phyloP scores from a whole-genome alignment of 2,329 filamentous ascomycete genomes.

The Truncatella angustata region DNA sequence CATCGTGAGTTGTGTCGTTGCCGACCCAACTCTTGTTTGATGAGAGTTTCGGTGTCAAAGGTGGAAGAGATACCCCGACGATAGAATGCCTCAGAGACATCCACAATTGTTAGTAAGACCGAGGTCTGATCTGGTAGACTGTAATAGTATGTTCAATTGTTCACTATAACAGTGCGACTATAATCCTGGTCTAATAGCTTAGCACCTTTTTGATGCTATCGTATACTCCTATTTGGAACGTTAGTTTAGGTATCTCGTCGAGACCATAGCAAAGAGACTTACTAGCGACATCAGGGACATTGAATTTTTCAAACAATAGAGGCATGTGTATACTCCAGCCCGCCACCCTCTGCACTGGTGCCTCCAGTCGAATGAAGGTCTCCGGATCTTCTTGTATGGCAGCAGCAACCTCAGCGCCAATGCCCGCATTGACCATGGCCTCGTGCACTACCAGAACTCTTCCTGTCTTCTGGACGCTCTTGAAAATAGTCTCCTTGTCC shows the following conservation, averaged over 20 bases:
- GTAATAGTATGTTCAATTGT: neutral
- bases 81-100: too few species aligned
- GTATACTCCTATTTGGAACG: slow-evolving; percentile 57
- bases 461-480: slow-evolving; percentile 85
- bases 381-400: slow-evolving; percentile 75
- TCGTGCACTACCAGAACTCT: slow-evolving; percentile 87
- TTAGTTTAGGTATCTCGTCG: neutral
- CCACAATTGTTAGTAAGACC: too few species aligned
- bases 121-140: too few species aligned
- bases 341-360: slow-evolving; percentile 79
- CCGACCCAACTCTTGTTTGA: too few species aligned
- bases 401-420: slow-evolving; percentile 86
- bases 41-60: too few species aligned
- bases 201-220: slow-evolving; percentile 67
- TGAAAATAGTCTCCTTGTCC: slow-evolving; percentile 78
- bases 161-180: neutral
- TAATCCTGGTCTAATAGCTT: slow-evolving; percentile 52
- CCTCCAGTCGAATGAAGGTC: slow-evolving; percentile 80
- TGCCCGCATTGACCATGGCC: slow-evolving; percentile 84
- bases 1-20: too few species aligned
- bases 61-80: too few species aligned
- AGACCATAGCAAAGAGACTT: slow-evolving; percentile 42
- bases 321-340: slow-evolving; percentile 89
- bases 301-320: slow-evolving; percentile 75
- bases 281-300: slow-evolving; percentile 85